phyloP scores from a whole-genome alignment of 257 asterid species.

The Verbena officinalis region DNA sequence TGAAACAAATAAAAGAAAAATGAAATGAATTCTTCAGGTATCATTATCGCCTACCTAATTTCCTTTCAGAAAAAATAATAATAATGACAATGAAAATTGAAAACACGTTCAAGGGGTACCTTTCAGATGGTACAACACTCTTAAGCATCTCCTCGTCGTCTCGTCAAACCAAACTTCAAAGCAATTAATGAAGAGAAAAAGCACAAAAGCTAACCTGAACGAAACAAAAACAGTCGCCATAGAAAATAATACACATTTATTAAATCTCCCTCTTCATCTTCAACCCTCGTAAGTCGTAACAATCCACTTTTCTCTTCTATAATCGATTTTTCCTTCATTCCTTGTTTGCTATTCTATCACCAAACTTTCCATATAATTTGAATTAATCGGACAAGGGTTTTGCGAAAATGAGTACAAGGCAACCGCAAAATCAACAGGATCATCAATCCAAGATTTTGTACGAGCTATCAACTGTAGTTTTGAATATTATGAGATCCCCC shows the following conservation, averaged over 20 bases:
- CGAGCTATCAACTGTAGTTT: constrained; percentile 45
- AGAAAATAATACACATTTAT: not conserved
- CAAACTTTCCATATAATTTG: constrained; percentile 6
- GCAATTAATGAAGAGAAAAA: not conserved
- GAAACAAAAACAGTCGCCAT: constrained; percentile 9
- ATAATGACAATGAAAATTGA: not conserved
- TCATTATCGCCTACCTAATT: too few species aligned
- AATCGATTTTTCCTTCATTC: not conserved
- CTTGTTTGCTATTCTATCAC: not conserved
- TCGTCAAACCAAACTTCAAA: constrained; percentile 26
- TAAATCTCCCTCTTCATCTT: constrained; percentile 23
- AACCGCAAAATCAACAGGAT: constrained; percentile 33
- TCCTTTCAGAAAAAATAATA: too few species aligned
- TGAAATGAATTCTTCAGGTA: too few species aligned
- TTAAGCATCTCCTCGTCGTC: not conserved
- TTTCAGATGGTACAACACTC: not conserved
- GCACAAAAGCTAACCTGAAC: not conserved
- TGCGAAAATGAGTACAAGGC: constrained; percentile 37
- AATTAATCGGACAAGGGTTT: not conserved
- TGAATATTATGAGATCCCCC: constrained; percentile 49
- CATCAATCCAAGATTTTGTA: constrained; percentile 40
- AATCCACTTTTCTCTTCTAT: not conserved
- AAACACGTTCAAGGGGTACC: not conserved
- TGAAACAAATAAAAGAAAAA: too few species aligned
- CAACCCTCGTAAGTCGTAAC: not conserved